Base-by-base conservation (phyloP, 2,329 filamentous ascomycete species). In the Metarhizium rileyi region DNA sequence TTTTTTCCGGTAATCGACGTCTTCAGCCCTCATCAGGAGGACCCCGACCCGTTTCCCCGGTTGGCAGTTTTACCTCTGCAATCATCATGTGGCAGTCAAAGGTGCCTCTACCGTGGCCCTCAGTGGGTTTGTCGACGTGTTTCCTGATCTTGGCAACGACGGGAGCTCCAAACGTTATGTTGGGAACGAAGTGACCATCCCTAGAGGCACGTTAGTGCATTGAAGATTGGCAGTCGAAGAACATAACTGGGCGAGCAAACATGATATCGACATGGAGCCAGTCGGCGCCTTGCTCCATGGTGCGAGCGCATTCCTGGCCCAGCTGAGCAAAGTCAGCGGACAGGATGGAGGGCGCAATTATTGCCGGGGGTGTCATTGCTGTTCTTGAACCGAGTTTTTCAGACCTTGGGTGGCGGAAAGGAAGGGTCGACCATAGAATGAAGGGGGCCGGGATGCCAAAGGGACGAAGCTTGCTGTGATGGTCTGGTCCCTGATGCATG, bases 1-100 rank as follows among this genome's bases (percentile, higher is more conserved):
- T 5, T 6, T 33, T 10, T 7, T 42, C 16, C 30, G 16, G 12
- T 22, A n/a, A 28, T 23, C 7, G 25, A 18, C 22, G 26, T n/a
- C 23, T 14, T 14, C 5, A 14, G n/a, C 23, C 38, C n/a, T 9
- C 16, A 14, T 22, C 18, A 22, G 6, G 7, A 22, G 8, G 30
- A 28, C 16, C 40, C 38, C 47, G 49, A 22, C 25, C 30, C 28
- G 20, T 12, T 20, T 16, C 25, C 4, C 49, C 28, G 23, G 23
- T 33, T n/a, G 12, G 3, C n/a, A 28, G 23, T 6, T 30, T 59
- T 76, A 91, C 88, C 85, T 98, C 91, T 61, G 89, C 83, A 65
- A 98, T 95, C 93, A 98, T 98, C 93, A 98, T 97, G 71, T 98
- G 93, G 77, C 93, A 98, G 70, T 98, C 93, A 66, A 98, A 98